Evolutionary conservation across 2,329 filamentous ascomycete species (phyloP), one percentile per base, ranked within the genome.

Genomic region (Paramyrothecium roridum): DNA sequence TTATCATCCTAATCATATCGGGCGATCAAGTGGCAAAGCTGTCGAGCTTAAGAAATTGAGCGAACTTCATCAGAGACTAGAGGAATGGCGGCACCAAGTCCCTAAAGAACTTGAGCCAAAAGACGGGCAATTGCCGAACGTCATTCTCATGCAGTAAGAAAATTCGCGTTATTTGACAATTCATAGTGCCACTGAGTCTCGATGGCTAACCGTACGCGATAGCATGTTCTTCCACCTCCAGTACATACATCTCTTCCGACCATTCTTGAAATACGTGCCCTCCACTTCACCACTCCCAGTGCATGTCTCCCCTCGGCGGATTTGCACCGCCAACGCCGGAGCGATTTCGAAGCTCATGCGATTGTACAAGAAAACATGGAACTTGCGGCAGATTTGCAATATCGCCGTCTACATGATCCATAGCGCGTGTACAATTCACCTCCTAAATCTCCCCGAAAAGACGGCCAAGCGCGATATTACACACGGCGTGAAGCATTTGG

Each of bases 141-240:
- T 96, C 20, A 80, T 87, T 33, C 71, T 87, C 49, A 84, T 85
- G 74, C 93, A 98, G 93, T 97, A 84, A 83, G 92, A 83, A 8
- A 8, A 13, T 2, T 16, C 6, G 3, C 26, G 1, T 17, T 7
- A 2, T n/a, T 10, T 19, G 3, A 43, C 13, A 11, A 21, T 7
- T 19, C 2, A 40, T 48, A 40, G 40, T 22, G 56, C 59, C 63
- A 22, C 64, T 52, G 20, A 26, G 48, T 12, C 19, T 30, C 37
- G n/a, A 16, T 19, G 16, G 34, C 50, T 33, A 20, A 45, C n/a
- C 10, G 30, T 6, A 17, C 16, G 19, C 22, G 34, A 26, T 30
- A 97, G 93, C 76, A 98, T 98, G 93, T 96, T 98, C 73, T 96
- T 93, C 71, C 93, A 98, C 67, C 81, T 98, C 1, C 86, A 97